Conservation (phyloP, 225 moss, liverwort and hornwort genomes). For the Straminergon stramineum region DNA sequence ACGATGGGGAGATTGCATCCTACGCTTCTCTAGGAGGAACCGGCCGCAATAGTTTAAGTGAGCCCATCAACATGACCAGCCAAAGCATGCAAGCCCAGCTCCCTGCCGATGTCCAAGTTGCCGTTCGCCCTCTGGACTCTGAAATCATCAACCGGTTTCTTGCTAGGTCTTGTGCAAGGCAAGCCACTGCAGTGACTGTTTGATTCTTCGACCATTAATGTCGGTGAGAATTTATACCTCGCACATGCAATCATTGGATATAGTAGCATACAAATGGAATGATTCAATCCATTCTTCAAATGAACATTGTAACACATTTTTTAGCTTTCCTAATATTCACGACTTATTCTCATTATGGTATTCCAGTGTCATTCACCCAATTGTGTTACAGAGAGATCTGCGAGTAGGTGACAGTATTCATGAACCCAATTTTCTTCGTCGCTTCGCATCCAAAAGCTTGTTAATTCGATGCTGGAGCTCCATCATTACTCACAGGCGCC, state of each 20-base stretch:
- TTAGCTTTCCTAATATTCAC: neutral
- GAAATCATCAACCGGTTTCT: slow-evolving; percentile 72
- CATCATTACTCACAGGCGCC: neutral
- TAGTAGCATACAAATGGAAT: neutral
- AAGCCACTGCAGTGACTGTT: slow-evolving; percentile 37
- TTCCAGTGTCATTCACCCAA: neutral
- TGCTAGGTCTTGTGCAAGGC: slow-evolving; percentile 72
- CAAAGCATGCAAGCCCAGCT: slow-evolving; percentile 50
- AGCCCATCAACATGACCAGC: slow-evolving; percentile 76
- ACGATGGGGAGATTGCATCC: slow-evolving; percentile 39
- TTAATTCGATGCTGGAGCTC: neutral
- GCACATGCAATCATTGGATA: neutral
- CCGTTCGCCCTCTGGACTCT: slow-evolving; percentile 78
- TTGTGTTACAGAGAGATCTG: neutral
- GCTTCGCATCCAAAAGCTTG: neutral
- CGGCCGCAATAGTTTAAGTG: slow-evolving; percentile 73
- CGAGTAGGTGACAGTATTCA: neutral
- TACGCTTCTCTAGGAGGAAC: slow-evolving; percentile 82
- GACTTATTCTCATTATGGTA: neutral
- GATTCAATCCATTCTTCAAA: slow-evolving; percentile 4
- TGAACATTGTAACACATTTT: neutral
- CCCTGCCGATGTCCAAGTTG: slow-evolving; percentile 51
- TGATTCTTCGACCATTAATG: neutral
- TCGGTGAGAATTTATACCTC: neutral
- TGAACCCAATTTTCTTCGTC: neutral